Evolutionary conservation across 192 early-diverging fungal species (phyloP), one percentile per base, ranked within the genome.

Genomic region (Dispira simplex): DNA sequence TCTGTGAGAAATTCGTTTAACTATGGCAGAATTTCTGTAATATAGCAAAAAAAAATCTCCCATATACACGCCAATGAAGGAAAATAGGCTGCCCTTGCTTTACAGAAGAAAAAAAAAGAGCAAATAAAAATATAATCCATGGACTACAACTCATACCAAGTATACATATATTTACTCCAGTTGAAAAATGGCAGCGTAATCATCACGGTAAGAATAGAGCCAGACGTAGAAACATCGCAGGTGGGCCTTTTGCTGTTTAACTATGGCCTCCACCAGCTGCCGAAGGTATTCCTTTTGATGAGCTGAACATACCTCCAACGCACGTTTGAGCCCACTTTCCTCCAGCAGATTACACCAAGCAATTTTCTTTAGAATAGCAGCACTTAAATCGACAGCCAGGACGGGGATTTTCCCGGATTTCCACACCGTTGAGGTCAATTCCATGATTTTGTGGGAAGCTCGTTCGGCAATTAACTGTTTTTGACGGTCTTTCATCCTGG

Each of bases 201-300:
- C 83, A 70, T 82, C 83, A 53, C 79, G 78, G 55, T 81, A 76
- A 0, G 84, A 83, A 68, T 89, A 87, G 18, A 89, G 67, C 87
- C 87, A 89, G 10, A 89, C 75, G 66, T 77, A 82, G 45, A 65
- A 62, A 21, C 71, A 70, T 0, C 68, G 70, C 28, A 76, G 68
- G n/a, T 72, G 68, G 13, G 49, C 55, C 14, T 70, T 67, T 11
- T 67, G 64, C 67, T 67, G 62, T 52, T 63, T 44, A 26, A 47
- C 66, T 49, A 78, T 70, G 27, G 64, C 51, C 3, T 80, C 69
- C 14, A 76, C 63, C 23, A 81, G 57, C 71, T 83, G 80, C 11
- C 77, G 67, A 48, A 83, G 70, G 28, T 78, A 76, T 11, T 78
- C 73, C 3, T 76, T 71, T 63, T 79, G 79, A 27, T 77, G 77